These are phyloP conservation scores for Hanseniaspora osmophila DNA, from an alignment of 805 yeast species.

Conservation along the genomic window DNA sequence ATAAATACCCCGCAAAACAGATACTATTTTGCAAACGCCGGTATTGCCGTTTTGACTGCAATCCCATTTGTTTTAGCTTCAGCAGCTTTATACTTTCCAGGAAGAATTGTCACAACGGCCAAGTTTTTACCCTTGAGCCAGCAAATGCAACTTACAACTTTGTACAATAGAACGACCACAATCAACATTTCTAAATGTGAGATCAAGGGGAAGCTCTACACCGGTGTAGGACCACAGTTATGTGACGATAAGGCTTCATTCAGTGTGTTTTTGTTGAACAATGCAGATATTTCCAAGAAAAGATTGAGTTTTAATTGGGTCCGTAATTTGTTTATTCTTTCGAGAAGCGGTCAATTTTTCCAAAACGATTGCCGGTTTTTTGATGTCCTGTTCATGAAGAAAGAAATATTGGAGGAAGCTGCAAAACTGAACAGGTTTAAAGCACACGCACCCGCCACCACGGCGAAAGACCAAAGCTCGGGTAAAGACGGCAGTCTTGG, in stretches of 20 bases:
- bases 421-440: slow-evolving; percentile 1
- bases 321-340: slow-evolving; percentile 15
- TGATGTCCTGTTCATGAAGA: slow-evolving; percentile 17
- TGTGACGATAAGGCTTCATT: slow-evolving; percentile 19
- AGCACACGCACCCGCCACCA: background rate
- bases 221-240: slow-evolving; percentile 20
- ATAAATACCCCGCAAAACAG: background rate
- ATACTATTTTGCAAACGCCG: slow-evolving; percentile 11
- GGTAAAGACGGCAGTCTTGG: background rate
- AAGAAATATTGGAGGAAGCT: slow-evolving; percentile 5
- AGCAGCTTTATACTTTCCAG: slow-evolving; percentile 13
- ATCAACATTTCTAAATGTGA: background rate
- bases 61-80: slow-evolving; percentile 17
- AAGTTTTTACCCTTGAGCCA: slow-evolving; percentile 13
- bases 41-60: slow-evolving; percentile 14
- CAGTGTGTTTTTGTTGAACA: slow-evolving; percentile 15
- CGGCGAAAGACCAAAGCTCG: background rate
- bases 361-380: slow-evolving; percentile 18
- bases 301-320: slow-evolving; percentile 4
- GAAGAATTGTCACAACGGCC: slow-evolving; percentile 17
- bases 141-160: background rate
- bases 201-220: slow-evolving; percentile 10
- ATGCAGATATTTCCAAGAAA: slow-evolving; percentile 2
- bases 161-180: background rate
- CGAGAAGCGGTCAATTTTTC: slow-evolving; percentile 19